These are phyloP conservation scores for Fagus sylvatica DNA, from an alignment of 306 rosid genomes.

Conservation along the genomic window DNA sequence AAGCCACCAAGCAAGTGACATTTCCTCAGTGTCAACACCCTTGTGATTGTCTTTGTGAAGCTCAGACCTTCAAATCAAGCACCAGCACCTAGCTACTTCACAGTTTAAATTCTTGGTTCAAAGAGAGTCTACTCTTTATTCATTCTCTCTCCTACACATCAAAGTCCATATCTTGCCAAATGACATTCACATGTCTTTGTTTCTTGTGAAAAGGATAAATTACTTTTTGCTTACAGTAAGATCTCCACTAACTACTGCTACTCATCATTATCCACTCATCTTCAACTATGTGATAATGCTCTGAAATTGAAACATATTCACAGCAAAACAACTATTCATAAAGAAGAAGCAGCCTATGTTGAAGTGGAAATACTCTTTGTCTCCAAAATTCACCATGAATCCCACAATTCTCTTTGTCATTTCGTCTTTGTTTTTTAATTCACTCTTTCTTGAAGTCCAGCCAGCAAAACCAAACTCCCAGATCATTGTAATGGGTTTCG, in stretches of 20 bases:
- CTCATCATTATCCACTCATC: conserved; percentile 56
- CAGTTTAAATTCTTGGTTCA: neutral
- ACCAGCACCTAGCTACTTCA: neutral
- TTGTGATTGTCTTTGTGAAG: neutral
- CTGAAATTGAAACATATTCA: conserved; percentile 41
- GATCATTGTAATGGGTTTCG: conserved; percentile 93
- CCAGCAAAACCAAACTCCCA: conserved; percentile 60
- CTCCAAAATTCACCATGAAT: conserved; percentile 48
- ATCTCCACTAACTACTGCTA: conserved; percentile 44
- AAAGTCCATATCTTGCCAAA: conserved; percentile 59
- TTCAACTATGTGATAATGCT: conserved; percentile 36
- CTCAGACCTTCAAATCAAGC: conserved; percentile 27
- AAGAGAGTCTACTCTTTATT: conserved; percentile 35
- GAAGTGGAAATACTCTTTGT: conserved; percentile 14
- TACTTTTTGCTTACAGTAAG: conserved; percentile 43
- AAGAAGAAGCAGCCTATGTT: conserved; percentile 13
- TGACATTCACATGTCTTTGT: conserved; percentile 87
- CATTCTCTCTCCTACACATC: conserved; percentile 78
- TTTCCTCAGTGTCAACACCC: neutral
- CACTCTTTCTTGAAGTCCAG: conserved; percentile 51
- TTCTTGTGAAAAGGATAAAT: conserved; percentile 50
- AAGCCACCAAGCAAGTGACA: conserved; percentile 2
- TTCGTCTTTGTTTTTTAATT: conserved; percentile 43
- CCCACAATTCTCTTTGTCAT: conserved; percentile 42
- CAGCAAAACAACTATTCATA: conserved; percentile 15